phyloP scores from a whole-genome alignment of 2,329 filamentous ascomycete species.

The Atkinsonella texensis region DNA sequence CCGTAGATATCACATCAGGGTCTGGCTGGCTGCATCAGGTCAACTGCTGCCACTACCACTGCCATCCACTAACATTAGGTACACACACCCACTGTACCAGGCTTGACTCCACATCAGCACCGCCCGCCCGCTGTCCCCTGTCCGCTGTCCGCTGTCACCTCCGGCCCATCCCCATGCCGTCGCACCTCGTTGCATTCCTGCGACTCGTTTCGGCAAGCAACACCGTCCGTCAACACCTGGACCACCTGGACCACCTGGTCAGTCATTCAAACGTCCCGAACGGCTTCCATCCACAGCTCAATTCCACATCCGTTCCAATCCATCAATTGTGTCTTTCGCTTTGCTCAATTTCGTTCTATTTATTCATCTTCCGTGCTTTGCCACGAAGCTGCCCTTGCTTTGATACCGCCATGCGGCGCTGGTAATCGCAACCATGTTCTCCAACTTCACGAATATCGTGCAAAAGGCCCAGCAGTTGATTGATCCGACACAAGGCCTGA shows the following conservation, averaged over 20 bases:
- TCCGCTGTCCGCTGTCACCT: no score
- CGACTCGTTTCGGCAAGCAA: not conserved
- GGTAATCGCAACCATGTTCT: slow-evolving; percentile 40
- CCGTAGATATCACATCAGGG: no score
- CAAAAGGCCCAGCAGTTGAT: slow-evolving; percentile 94
- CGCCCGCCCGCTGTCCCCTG: not conserved
- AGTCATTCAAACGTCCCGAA: slow-evolving; percentile 2
- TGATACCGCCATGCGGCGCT: slow-evolving; percentile 27
- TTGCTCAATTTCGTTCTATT: not conserved
- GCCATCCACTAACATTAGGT: not conserved
- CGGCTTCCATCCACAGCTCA: not conserved
- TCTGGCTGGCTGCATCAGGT: no score
- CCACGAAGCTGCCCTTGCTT: slow-evolving; percentile 1
- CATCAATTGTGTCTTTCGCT: not conserved
- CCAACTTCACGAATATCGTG: slow-evolving; percentile 63
- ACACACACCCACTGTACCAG: not conserved
- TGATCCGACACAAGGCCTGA: slow-evolving; percentile 70
- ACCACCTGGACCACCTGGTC: no score
- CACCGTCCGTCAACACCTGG: not conserved
- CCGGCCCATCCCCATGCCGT: not conserved
- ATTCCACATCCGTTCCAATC: not conserved
- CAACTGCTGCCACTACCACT: not conserved
- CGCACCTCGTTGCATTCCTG: slow-evolving; percentile 3
- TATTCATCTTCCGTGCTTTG: not conserved
- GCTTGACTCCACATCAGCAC: not conserved